phyloP scores from a whole-genome alignment of 202 grass and related monocot species.

The Saccharum hybrid region DNA sequence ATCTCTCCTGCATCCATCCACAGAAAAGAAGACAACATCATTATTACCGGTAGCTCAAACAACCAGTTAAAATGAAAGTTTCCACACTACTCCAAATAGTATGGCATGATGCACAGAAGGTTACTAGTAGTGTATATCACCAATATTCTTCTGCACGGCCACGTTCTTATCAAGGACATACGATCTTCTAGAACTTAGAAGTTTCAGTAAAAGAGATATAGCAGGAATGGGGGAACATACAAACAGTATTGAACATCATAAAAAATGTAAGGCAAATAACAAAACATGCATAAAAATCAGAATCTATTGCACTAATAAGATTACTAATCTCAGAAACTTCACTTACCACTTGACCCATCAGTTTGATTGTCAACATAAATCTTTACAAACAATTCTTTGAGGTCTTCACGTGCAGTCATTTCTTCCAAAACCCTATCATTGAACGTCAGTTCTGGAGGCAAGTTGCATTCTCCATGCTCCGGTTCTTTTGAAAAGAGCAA shows the following conservation, averaged over 20 bases:
- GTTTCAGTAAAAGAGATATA: slow-evolving; percentile 8
- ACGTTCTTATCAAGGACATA: slow-evolving; percentile 16
- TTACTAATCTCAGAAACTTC: slow-evolving; percentile 30
- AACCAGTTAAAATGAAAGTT: slow-evolving; percentile 5
- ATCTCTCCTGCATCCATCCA: slow-evolving; percentile 19
- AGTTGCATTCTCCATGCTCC: slow-evolving; percentile 26
- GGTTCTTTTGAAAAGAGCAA: slow-evolving; percentile 64
- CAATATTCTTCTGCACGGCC: not conserved
- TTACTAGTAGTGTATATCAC: not conserved
- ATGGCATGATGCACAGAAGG: not conserved
- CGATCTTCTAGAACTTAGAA: slow-evolving; percentile 15
- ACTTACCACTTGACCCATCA: slow-evolving; percentile 38
- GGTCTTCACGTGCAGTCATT: slow-evolving; percentile 53
- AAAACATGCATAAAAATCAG: slow-evolving; percentile 18
- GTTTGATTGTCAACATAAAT: slow-evolving; percentile 45
- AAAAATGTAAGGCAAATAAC: slow-evolving; percentile 21
- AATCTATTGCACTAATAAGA: slow-evolving; percentile 1
- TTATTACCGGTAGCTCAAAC: slow-evolving; percentile 26
- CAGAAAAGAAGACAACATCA: slow-evolving; percentile 7
- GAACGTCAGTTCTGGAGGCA: slow-evolving; percentile 36
- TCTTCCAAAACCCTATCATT: slow-evolving; percentile 70
- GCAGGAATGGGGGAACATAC: not conserved
- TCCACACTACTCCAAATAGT: not conserved
- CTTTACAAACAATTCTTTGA: slow-evolving; percentile 64
- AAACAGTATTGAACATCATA: slow-evolving; percentile 5